These are phyloP conservation scores for Hippophae rhamnoides DNA, from an alignment of 306 rosid genomes.

Conservation along the genomic window DNA sequence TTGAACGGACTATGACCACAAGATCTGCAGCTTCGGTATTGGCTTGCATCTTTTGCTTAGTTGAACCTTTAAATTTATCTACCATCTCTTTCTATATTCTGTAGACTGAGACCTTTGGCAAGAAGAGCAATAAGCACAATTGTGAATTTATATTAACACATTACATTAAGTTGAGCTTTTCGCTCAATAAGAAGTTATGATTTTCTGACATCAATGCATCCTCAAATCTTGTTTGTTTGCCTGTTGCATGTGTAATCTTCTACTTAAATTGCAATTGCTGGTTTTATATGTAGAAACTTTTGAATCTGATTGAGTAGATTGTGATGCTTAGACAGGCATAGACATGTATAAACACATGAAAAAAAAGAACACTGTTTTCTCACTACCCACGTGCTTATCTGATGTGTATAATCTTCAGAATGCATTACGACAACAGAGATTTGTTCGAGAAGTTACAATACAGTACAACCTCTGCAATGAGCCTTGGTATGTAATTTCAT, in stretches of 20 bases:
- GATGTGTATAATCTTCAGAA: constrained; percentile 46
- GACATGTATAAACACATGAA: neutral
- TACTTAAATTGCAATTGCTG: too few relatives aligned
- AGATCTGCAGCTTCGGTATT: constrained; percentile 95
- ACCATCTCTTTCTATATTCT: neutral
- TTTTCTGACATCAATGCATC: too few relatives aligned
- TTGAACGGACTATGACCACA: constrained; percentile 90
- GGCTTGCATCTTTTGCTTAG: constrained; percentile 20
- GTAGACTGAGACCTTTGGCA: too few relatives aligned
- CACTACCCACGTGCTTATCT: constrained; percentile 1
- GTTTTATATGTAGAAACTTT: too few relatives aligned
- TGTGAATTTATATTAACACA: too few relatives aligned
- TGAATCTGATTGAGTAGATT: too few relatives aligned
- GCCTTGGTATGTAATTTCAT: constrained; percentile 64
- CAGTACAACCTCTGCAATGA: constrained; percentile 99
- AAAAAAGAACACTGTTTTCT: neutral
- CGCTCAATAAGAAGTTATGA: too few relatives aligned
- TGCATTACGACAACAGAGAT: constrained; percentile 81
- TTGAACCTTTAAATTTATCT: constrained; percentile 4
- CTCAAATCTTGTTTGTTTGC: too few relatives aligned
- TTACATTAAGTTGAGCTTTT: too few relatives aligned
- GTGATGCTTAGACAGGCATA: neutral
- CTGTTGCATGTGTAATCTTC: too few relatives aligned
- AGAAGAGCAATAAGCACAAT: too few relatives aligned
- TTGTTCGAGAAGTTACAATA: constrained; percentile 85